Base-by-base conservation (phyloP, 2,329 filamentous ascomycete genomes). In the Hymenoscyphus salicellus region DNA sequence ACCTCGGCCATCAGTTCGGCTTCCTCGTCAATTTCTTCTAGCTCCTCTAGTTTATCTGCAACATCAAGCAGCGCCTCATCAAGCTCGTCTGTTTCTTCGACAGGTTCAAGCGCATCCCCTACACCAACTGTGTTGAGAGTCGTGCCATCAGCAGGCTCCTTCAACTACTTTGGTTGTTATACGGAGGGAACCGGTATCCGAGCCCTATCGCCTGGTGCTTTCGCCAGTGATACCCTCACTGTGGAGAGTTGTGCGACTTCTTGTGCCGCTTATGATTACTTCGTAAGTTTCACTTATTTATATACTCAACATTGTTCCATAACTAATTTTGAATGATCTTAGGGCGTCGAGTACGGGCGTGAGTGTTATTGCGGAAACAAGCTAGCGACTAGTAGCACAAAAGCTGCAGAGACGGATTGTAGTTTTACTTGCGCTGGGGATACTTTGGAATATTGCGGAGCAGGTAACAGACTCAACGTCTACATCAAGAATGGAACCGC, bases 181-280 rank as follows among this genome's bases (percentile, higher is more conserved):
- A 58, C 63, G 1, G 65, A 67, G 55, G 63, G 36, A 16, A 58
- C 20, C 28, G 55, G 28, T 30, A 58, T 55, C 14, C 63, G 65
- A 2, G 63, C 65, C 26, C 58, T 67, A 2, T 6, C 49, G n/a
- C 28, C 30, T 28, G 43, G 41, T 3, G 38, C 23, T 55, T 59
- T 59, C 11, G 41, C 41, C 28, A 26, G 4, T 33, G 74, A 80
- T 73, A 78, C 72, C 67, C 77, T 75, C 70, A 77, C 76, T 58
- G 77, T 82, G 61, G 72, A 75, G 8, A 78, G 79, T 70, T 86
- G 83, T 72, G 74, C 78, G 20, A 70, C 70, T 36, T 74, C 75
- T 36, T 68, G 66, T 60, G 55, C 61, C 58, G 79, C 79, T 8
- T 82, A 75, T 65, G 66, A 73, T 28, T 75, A 80, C 64, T 81